These are phyloP conservation scores for Paraphoma chrysanthemicola DNA, from an alignment of 2,329 filamentous ascomycete species.

Conservation along the genomic window DNA sequence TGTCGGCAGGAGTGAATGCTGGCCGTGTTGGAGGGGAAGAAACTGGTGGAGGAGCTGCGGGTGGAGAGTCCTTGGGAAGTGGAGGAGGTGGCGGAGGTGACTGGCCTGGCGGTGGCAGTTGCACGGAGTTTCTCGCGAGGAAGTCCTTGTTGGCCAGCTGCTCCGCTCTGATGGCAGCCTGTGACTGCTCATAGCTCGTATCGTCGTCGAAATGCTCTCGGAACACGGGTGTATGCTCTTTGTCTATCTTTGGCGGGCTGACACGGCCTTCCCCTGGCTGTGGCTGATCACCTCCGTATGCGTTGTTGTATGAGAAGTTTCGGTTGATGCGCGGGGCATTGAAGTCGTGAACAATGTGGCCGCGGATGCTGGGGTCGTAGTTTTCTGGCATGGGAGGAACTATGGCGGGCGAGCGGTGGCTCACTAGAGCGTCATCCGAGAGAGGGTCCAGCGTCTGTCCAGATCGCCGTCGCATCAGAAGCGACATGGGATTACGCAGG, in stretches of 20 bases:
- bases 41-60: slow-evolving; percentile 6
- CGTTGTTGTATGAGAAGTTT: slow-evolving; percentile 46
- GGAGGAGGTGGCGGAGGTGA: slow-evolving; percentile 24
- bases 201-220: slow-evolving; percentile 67
- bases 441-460: slow-evolving; percentile 56
- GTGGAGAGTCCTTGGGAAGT: slow-evolving; percentile 19
- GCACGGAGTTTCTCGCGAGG: slow-evolving; percentile 50
- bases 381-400: slow-evolving; percentile 63
- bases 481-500: slow-evolving; percentile 66
- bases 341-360: slow-evolving; percentile 70
- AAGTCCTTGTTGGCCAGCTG: slow-evolving; percentile 57
- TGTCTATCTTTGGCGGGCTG: slow-evolving; percentile 46
- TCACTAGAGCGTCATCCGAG: slow-evolving; percentile 59
- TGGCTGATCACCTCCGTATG: slow-evolving; percentile 26
- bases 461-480: slow-evolving; percentile 64
- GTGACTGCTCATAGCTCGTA: slow-evolving; percentile 47
- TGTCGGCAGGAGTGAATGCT: slow-evolving; percentile 26
- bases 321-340: slow-evolving; percentile 63
- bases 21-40: slow-evolving; percentile 18
- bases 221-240: slow-evolving; percentile 65
- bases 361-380: slow-evolving; percentile 69
- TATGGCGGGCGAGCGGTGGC: slow-evolving; percentile 52
- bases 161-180: slow-evolving; percentile 55
- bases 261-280: slow-evolving; percentile 29
- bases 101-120: slow-evolving; percentile 34